Evolutionary conservation across 306 rosid species (phyloP), one percentile per base, ranked within the genome.

Genomic region (Gillenia trifoliata): DNA sequence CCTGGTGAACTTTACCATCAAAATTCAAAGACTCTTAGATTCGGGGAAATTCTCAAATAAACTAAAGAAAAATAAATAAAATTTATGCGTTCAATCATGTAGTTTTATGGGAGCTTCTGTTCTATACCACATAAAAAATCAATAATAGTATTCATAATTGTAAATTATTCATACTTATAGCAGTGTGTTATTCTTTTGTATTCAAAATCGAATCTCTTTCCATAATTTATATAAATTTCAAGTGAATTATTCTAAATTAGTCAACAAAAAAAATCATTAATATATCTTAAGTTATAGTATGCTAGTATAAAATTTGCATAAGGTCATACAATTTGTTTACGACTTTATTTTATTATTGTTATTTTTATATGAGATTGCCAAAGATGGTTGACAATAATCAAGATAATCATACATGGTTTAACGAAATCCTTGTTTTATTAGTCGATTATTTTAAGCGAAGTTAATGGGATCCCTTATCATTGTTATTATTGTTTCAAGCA

Each of bases 1-100:
- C 89, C 85, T 55, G 40, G 77, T 63, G 31, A 66, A 77, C 71
- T 71, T 82, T 56, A 75, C 68, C 71, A 55, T 77, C 13, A 50
- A 54, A 77, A 62, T 38, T 71, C 72, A 74, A 68, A 57, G 36
- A 72, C 71, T 38, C 76, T 68, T 81, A 75, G 76, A 74, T 83
- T 75, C 83, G 26, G 45, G 61, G 70, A 74, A 79, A 74, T 16
- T 11, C 17, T 29, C 17, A n/a, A 77, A 64, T 52, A 72, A 52
- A 16, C 57, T 11, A 17, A 40, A 66, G n/a, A 52, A 72, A 77
- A 66, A 70, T 77, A 73, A 66, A 73, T 54, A 70, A 66, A 76
- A 63, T 59, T 34, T 73, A 63, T 68, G 60, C 80, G 73, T n/a
- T 69, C 84, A 75, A 73, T 77, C 82, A 76, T 70, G 74, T 43